Evolutionary conservation across 1,139 yeast genomes (phyloP), one percentile per base, ranked within the genome.

Genomic region (Lodderomyces oxycetoniae): DNA sequence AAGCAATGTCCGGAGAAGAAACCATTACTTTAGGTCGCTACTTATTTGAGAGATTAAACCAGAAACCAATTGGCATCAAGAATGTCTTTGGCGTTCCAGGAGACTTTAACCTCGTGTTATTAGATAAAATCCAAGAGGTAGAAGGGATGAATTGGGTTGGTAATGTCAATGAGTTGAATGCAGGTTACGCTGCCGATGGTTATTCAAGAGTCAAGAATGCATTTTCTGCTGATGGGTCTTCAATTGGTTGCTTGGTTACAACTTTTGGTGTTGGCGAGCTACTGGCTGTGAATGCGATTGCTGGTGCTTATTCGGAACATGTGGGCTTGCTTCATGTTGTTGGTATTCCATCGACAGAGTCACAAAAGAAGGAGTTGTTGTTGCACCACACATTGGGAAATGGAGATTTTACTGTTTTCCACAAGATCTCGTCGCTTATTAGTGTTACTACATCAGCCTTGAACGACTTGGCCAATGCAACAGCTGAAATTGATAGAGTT

Each of bases 71-170:
- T 34, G 76, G 75, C 20, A 71, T 80, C 41, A 64, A 71, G 44
- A 81, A 91, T 50, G 67, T 82, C 49, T 79, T 82, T 45, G 91
- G 91, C 37, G 82, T 82, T 26, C 91, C 91, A 8, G 88, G 87
- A 44, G 91, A 82, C 54, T 82, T 81, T 71, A 83, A 82, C 59
- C 66, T 83, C 47, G 63, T 79, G 9, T 60, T 83, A 30, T 65
- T 82, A 33, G 91, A 82, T 52, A 75, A 77, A 51, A 63, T 82
- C 52, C 30, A 35, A 11, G 38, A 35, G 6, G 26, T 35, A 6
- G 24, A 32, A 14, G 38, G 38, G 3, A 35, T 78, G 50, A 64
- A 69, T 51, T 79, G 87, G 87, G 77, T 77, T 30, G 86, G 86
- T 42, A 77, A 77, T 53, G 78, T 83, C 53, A 80, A 79, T 50